Base-by-base conservation (phyloP, 164 flowering plant genomes). In the Protea cynaroides region DNA sequence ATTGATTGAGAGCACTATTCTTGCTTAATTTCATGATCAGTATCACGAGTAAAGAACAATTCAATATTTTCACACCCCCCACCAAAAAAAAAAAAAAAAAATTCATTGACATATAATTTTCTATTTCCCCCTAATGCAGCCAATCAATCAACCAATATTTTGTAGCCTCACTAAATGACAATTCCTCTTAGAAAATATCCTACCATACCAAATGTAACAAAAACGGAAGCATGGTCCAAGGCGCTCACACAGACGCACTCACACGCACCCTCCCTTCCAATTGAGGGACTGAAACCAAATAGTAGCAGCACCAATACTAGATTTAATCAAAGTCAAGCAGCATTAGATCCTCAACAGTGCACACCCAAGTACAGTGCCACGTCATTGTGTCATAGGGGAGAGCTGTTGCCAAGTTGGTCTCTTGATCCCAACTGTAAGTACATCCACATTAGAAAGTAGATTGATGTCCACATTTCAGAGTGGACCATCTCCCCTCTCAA, bases 311-410 rank as follows among this genome's bases (percentile, higher is more conserved):
- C 66, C 56, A 53, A 25, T 50, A 65, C 59, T 59, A 15, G 15
- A 40, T 61, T 67, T 72, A 62, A 58, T 58, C 56, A 44, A 71
- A 21, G 51, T 25, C n/a, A 43, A 18, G 18, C 19, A 15, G 17
- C n/a, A 53, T 56, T 85, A 89, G 63, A 90, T 84, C 68, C 79
- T 87, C 76, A 94, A 74, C 69, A 75, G 74, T 21, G 98, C 72
- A 68, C 96, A 90, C 18, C 98, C 97, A 65, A 81, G 79, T 62
- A 93, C 80, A 53, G 87, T 83, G 58, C 98, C 98, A 25, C 72
- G 77, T 68, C 97, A 90, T 59, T 72, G 70, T 12, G 91, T 86
- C 98, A 93, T 89, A 5, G 94, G 86, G 59, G 90, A 63, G 52
- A 74, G 87, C 72, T 75, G 79, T 36, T 80, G 94, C 98, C 98